Evolutionary conservation across 768 basidiomycete species (phyloP), one percentile per base, ranked within the genome.

Genomic region (Tricholoma matsutake): DNA sequence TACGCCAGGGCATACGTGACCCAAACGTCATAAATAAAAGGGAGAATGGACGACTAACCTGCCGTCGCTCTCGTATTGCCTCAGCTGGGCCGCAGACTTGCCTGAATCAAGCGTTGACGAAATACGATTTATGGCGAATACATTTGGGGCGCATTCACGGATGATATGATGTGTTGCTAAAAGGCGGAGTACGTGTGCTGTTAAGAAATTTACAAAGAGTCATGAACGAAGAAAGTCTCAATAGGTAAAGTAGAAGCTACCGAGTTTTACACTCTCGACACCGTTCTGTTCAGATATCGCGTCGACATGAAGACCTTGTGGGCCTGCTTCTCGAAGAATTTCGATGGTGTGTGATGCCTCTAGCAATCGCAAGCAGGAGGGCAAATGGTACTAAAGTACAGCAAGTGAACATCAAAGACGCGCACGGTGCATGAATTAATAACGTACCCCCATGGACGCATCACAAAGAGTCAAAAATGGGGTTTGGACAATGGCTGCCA

Each of bases 101-200:
- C 90, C 88, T 0, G 84, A 85, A 67, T 92, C 89, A 4, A 92
- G 73, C 11, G 86, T 73, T 8, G 86, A 86, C 3, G 87, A 86
- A 58, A 91, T 79, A 37, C 90, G 82, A 66, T 88, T 93, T 56
- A 84, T 79, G 7, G 88, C 79, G 65, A 93, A 94, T 5, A 87
- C 84, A 66, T 92, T 82, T 3, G 89, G 90, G 9, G 81, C 77
- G 3, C 83, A 77, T 71, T 94, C 92, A 43, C 81, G 79, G 32
- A 89, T 77, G 56, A 92, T 82, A 69, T 92, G 90, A 68, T 91
- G 89, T 0, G 91, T 90, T 10, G 90, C 89, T 49, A 93, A 81
- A 22, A 92, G 78, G 47, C 91, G 86, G 41, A 94, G 80, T 34
- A 84, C 81, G 67, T 92, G 91, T 4, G 85, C 90, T 91, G 41